Conservation (phyloP, 225 moss, liverwort and hornwort species). For the Ulota crispa region DNA sequence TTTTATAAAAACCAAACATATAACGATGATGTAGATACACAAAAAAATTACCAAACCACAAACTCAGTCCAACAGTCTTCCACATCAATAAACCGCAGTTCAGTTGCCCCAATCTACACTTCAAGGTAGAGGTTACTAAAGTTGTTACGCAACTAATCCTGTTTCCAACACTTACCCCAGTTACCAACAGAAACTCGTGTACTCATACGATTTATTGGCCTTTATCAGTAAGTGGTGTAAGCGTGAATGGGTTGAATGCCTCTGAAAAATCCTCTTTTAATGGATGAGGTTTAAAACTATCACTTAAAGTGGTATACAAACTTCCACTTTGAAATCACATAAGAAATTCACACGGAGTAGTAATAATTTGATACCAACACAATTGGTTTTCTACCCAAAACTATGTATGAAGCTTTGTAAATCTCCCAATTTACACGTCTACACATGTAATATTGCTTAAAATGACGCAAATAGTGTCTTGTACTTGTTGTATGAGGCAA, state of each 20-base stretch:
- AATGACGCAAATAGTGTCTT: neutral
- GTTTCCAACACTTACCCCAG: neutral
- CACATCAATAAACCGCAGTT: neutral
- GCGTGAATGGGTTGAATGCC: neutral
- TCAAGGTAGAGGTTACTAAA: neutral
- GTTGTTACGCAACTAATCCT: neutral
- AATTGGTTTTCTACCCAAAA: neutral
- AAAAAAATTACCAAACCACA: neutral
- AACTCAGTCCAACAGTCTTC: neutral
- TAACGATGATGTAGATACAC: neutral
- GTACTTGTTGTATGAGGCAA: neutral
- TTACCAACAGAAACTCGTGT: neutral
- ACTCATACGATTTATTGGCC: neutral
- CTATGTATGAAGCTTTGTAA: neutral
- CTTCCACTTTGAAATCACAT: neutral
- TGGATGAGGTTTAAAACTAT: neutral
- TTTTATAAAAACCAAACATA: neutral
- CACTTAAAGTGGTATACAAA: neutral
- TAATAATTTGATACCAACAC: neutral
- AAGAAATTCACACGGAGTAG: neutral
- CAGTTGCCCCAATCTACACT: neutral
- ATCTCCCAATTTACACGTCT: neutral
- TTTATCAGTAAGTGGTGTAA: neutral
- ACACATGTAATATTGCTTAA: neutral
- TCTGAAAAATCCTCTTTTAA: neutral